Percentiles rank a stretch among this genome's conserved stretches.
These are phyloP conservation scores for Mycena galericulata DNA, from an alignment of 768 basidiomycete species.

Conservation along the genomic window DNA sequence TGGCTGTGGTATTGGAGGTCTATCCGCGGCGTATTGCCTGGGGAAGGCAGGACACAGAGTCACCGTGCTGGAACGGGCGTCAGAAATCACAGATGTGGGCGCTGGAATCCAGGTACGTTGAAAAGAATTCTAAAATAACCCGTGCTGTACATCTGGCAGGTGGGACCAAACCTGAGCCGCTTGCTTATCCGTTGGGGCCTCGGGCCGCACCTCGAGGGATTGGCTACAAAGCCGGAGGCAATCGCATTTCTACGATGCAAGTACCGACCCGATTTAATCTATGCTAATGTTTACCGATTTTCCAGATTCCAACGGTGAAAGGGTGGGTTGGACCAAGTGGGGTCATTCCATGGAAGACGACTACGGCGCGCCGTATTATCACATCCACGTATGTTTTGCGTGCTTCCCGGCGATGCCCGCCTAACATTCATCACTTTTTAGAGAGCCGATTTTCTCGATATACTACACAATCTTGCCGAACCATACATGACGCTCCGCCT, in stretches of 20 bases:
- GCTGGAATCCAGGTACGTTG: slow-evolving; percentile 12
- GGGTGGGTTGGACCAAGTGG: slow-evolving; percentile 43
- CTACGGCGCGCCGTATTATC: slow-evolving; percentile 49
- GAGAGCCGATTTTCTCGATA: slow-evolving; percentile 61
- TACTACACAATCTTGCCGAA: slow-evolving; percentile 50
- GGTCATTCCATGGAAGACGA: slow-evolving; percentile 43
- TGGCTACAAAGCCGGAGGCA: slow-evolving; percentile 53
- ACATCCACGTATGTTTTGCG: slow-evolving; percentile 46
- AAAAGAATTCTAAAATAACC: too few relatives aligned
- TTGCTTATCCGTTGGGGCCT: slow-evolving; percentile 66
- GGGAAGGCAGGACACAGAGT: slow-evolving; percentile 54
- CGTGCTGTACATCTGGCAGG: neutral
- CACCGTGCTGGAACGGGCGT: slow-evolving; percentile 53
- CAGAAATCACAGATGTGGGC: slow-evolving; percentile 34
- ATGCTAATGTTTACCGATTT: neutral
- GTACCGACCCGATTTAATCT: slow-evolving; percentile 9
- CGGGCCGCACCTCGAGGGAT: slow-evolving; percentile 50
- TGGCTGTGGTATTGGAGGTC: slow-evolving; percentile 38
- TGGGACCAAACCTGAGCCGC: slow-evolving; percentile 53
- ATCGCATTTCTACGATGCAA: slow-evolving; percentile 58
- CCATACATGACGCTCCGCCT: slow-evolving; percentile 52
- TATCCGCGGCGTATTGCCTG: slow-evolving; percentile 54
- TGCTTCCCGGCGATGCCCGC: slow-evolving; percentile 25
- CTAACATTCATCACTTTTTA: slow-evolving; percentile 43
- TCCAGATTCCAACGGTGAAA: slow-evolving; percentile 46